phyloP scores from a whole-genome alignment of 805 yeast species.

The Cephaloascus fragrans region DNA sequence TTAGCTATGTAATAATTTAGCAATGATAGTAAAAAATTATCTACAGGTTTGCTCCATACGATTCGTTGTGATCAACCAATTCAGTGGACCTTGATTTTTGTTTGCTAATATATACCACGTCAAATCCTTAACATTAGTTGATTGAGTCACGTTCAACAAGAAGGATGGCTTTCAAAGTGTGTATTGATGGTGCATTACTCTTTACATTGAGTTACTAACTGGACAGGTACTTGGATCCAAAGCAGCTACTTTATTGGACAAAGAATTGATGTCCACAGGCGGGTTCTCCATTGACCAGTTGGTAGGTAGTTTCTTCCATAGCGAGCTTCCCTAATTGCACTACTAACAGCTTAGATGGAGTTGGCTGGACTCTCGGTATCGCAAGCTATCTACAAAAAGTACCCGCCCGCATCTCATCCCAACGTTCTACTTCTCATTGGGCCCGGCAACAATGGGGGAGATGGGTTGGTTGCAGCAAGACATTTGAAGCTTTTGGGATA shows the following conservation, averaged over 20 bases:
- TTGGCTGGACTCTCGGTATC: slow-evolving; percentile 94
- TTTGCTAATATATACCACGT: too few relatives aligned
- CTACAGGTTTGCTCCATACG: too few relatives aligned
- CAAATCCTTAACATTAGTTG: too few relatives aligned
- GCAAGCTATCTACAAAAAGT: slow-evolving; percentile 62
- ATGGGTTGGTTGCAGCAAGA: slow-evolving; percentile 92
- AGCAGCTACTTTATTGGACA: slow-evolving; percentile 71
- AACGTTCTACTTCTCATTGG: slow-evolving; percentile 72
- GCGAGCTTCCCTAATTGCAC: too few relatives aligned
- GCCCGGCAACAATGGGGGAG: slow-evolving; percentile 97
- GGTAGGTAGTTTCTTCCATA: slow-evolving; percentile 21
- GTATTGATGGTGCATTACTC: too few relatives aligned
- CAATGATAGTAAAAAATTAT: too few relatives aligned
- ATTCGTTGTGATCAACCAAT: too few relatives aligned
- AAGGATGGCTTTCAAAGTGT: too few relatives aligned
- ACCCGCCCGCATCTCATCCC: slow-evolving; percentile 38
- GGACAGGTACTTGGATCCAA: neutral
- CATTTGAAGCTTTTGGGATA: slow-evolving; percentile 78
- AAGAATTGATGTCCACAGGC: slow-evolving; percentile 76
- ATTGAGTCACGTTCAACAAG: too few relatives aligned
- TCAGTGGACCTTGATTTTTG: too few relatives aligned
- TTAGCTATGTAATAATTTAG: too few relatives aligned
- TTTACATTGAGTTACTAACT: too few relatives aligned
- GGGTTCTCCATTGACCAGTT: slow-evolving; percentile 79
- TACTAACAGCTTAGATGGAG: slow-evolving; percentile 57